phyloP scores from a whole-genome alignment of 2,329 filamentous ascomycete genomes.

The Zelopaecilomyces penicillatus region DNA sequence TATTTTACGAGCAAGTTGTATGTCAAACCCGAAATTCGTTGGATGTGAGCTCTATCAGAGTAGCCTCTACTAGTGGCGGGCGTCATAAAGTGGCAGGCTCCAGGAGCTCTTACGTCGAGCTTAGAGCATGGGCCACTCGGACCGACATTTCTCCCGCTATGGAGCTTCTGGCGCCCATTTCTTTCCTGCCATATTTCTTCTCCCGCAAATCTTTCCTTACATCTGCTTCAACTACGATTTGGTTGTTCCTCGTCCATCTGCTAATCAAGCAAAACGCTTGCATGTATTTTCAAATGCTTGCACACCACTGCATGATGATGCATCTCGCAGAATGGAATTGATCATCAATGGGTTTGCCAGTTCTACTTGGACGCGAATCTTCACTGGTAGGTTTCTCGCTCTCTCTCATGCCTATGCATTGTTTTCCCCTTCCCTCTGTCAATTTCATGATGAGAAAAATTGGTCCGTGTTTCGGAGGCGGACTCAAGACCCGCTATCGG shows the following conservation, averaged over 20 bases:
- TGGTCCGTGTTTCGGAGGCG: constrained; percentile 94
- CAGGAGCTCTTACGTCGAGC: constrained; percentile 32
- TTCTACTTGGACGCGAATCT: no score
- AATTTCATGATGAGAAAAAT: constrained; percentile 64
- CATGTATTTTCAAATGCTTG: no score
- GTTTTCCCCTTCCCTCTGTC: not conserved
- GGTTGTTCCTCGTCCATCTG: not conserved
- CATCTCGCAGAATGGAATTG: no score
- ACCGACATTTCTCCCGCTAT: constrained; percentile 14
- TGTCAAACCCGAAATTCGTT: constrained; percentile 1
- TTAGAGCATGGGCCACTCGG: constrained; percentile 9
- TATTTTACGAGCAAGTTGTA: not conserved
- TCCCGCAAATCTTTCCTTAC: not conserved
- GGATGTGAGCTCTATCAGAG: constrained; percentile 1
- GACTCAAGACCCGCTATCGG: constrained; percentile 84
- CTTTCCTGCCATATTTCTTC: constrained; percentile 4
- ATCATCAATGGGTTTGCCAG: no score
- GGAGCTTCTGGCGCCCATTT: constrained; percentile 7
- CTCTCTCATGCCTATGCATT: no score
- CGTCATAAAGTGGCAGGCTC: constrained; percentile 18
- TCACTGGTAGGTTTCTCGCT: no score
- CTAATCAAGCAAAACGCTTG: no score
- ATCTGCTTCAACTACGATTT: not conserved
- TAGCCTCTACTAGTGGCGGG: constrained; percentile 2
- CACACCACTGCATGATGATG: no score